phyloP scores from a whole-genome alignment of 768 basidiomycete genomes.

The Hortiboletus flavorubellus region DNA sequence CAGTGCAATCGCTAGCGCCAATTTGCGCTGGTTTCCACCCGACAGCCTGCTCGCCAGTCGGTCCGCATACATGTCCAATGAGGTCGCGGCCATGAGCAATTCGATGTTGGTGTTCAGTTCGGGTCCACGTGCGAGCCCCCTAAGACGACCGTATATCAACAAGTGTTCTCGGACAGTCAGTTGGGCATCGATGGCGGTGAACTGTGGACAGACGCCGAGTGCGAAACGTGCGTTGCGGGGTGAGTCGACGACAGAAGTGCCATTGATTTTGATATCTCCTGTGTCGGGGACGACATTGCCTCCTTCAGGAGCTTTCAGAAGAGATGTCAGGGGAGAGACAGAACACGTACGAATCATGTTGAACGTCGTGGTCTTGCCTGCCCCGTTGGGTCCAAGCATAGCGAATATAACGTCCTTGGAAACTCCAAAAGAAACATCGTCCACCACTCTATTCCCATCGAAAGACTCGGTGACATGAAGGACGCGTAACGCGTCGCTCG shows the following conservation, averaged over 20 bases:
- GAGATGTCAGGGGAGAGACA: neutral
- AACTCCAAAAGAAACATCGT: constrained; percentile 71
- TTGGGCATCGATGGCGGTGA: constrained; percentile 78
- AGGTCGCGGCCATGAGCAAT: constrained; percentile 55
- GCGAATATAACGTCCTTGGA: constrained; percentile 63
- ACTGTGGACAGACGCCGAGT: constrained; percentile 81
- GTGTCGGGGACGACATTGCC: constrained; percentile 64
- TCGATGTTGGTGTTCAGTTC: constrained; percentile 55
- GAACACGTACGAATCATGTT: constrained; percentile 66
- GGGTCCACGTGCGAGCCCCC: constrained; percentile 52
- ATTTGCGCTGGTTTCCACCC: constrained; percentile 77
- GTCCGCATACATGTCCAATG: constrained; percentile 58
- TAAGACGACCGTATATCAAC: constrained; percentile 66
- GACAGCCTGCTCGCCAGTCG: constrained; percentile 71
- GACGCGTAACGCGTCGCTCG: constrained; percentile 59
- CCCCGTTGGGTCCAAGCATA: constrained; percentile 78
- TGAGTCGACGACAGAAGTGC: constrained; percentile 60
- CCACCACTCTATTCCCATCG: constrained; percentile 54
- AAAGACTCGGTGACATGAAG: constrained; percentile 62
- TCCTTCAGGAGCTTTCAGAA: constrained; percentile 36
- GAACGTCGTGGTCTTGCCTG: constrained; percentile 80
- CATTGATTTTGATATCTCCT: constrained; percentile 69
- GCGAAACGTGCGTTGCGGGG: constrained; percentile 62
- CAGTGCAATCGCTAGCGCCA: constrained; percentile 72
- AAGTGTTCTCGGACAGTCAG: constrained; percentile 78